Conservation (phyloP, 116 monocot species). For the Dioscorea cayenensis region DNA sequence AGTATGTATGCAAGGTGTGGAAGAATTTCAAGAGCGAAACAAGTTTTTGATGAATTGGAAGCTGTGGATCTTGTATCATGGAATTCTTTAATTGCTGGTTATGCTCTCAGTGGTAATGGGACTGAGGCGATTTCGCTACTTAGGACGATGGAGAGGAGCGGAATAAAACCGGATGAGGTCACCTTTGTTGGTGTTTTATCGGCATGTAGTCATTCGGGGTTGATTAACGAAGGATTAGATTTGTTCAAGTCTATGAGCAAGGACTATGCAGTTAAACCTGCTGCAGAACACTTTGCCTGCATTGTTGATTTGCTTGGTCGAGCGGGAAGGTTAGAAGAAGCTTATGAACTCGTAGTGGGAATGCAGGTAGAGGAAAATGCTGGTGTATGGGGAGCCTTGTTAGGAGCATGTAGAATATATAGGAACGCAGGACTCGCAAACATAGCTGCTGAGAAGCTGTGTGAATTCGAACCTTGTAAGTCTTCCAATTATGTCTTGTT, state of each 20-base stretch:
- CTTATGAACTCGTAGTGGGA: constrained; percentile 13
- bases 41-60: constrained; percentile 8
- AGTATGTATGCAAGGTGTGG: constrained; percentile 65
- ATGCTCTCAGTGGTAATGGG: constrained; percentile 27
- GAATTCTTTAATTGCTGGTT: constrained; percentile 38
- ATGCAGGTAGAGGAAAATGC: constrained; percentile 17
- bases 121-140: constrained; percentile 16
- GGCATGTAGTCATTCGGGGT: constrained; percentile 30
- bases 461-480: constrained; percentile 20
- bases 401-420: constrained; percentile 22
- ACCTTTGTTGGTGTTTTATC: constrained; percentile 27
- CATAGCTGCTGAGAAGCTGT: constrained; percentile 18
- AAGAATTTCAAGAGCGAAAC: constrained; percentile 11
- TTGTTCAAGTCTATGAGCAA: constrained; percentile 16
- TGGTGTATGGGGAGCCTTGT: constrained; percentile 27
- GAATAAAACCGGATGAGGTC: constrained; percentile 14
- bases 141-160: constrained; percentile 12
- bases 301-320: constrained; percentile 29
- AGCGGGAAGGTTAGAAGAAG: constrained; percentile 28
- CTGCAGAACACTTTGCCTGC: constrained; percentile 34
- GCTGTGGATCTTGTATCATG: constrained; percentile 13
- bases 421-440: constrained; percentile 15
- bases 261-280: constrained; percentile 4
- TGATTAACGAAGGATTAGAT: constrained; percentile 23
- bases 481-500: constrained; percentile 19